These are phyloP conservation scores for Cicer arietinum DNA, from an alignment of 306 rosid genomes.

Conservation along the genomic window DNA sequence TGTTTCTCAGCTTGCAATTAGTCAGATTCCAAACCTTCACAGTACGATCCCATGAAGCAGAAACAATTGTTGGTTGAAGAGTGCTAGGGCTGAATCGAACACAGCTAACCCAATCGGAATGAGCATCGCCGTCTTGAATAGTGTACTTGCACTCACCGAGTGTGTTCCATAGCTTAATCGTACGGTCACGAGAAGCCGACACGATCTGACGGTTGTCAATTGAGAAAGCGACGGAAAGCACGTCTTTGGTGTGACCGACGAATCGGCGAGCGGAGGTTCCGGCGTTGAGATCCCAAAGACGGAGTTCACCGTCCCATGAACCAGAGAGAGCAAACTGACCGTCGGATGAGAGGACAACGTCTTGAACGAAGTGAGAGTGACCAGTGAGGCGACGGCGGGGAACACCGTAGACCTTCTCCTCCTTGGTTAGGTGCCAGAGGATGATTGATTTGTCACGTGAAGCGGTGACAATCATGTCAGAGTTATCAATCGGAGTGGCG, in stretches of 20 bases:
- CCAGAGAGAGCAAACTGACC: slow-evolving; percentile 99
- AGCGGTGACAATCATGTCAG: slow-evolving; percentile 83
- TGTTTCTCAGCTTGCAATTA: slow-evolving; percentile 80
- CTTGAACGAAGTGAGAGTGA: slow-evolving; percentile 89
- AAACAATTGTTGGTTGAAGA: slow-evolving; percentile 77
- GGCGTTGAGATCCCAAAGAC: slow-evolving; percentile 88
- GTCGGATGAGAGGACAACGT: slow-evolving; percentile 95
- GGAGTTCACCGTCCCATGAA: slow-evolving; percentile 99
- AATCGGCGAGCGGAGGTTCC: slow-evolving; percentile 89
- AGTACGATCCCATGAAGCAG: slow-evolving; percentile 68
- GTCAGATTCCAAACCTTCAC: slow-evolving; percentile 89
- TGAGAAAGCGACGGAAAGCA: slow-evolving; percentile 92
- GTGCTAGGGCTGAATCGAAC: slow-evolving; percentile 86
- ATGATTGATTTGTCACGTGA: slow-evolving; percentile 96
- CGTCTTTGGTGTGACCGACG: slow-evolving; percentile 95
- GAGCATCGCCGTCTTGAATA: slow-evolving; percentile 77
- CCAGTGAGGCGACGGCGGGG: slow-evolving; percentile 94
- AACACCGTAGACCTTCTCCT: slow-evolving; percentile 88
- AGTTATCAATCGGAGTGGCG: slow-evolving; percentile 90
- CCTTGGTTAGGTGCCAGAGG: slow-evolving; percentile 89
- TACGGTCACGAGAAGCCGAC: slow-evolving; percentile 95
- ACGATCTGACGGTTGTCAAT: slow-evolving; percentile 98
- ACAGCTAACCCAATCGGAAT: slow-evolving; percentile 89
- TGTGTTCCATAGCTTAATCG: slow-evolving; percentile 97
- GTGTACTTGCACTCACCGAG: slow-evolving; percentile 98